A percentile compares a stretch with the other conserved stretches of the same genome.
These are phyloP conservation scores for Xerocomellus dryophilus DNA, from an alignment of 768 basidiomycete species.

Conservation along the genomic window DNA sequence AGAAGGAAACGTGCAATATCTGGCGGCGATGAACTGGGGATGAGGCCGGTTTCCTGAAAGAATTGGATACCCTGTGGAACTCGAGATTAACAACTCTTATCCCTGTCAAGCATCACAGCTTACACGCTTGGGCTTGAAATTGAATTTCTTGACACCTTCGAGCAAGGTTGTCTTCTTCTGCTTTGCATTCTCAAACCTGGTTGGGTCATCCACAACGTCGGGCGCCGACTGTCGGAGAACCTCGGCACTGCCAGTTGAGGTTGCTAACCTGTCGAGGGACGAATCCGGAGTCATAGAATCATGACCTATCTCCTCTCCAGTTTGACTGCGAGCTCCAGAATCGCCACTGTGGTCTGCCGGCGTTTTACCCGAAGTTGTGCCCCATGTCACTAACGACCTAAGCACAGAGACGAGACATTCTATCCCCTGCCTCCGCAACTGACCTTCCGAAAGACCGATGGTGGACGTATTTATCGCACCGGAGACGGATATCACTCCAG, in stretches of 20 bases:
- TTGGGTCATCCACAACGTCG: conserved; percentile 85
- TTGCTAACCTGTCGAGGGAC: conserved; percentile 53
- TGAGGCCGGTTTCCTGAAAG: conserved; percentile 84
- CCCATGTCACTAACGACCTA: conserved; percentile 90
- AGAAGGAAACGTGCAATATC: conserved; percentile 86
- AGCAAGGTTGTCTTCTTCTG: conserved; percentile 92
- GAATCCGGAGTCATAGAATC: conserved; percentile 56
- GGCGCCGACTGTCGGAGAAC: conserved; percentile 67
- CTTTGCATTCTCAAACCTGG: conserved; percentile 90
- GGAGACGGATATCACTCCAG: conserved; percentile 61
- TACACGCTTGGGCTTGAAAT: conserved; percentile 97
- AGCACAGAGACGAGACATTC: conserved; percentile 89
- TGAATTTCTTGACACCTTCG: conserved; percentile 97
- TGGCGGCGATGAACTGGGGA: conserved; percentile 62
- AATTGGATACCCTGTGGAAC: conserved; percentile 77
- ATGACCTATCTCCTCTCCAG: conserved; percentile 50
- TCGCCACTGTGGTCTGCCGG: conserved; percentile 37
- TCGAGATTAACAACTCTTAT: background rate
- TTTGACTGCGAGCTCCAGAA: conserved; percentile 43
- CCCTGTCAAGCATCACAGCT: conserved; percentile 25
- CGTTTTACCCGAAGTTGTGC: conserved; percentile 47
- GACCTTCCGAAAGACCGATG: conserved; percentile 74
- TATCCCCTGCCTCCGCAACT: conserved; percentile 87
- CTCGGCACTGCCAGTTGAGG: conserved; percentile 48
- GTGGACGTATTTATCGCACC: conserved; percentile 65